Percentiles rank a stretch among this genome's conserved stretches.
Evolutionary conservation across 768 basidiomycete species (phyloP).

Genomic region (Tephrocybe sp.): DNA sequence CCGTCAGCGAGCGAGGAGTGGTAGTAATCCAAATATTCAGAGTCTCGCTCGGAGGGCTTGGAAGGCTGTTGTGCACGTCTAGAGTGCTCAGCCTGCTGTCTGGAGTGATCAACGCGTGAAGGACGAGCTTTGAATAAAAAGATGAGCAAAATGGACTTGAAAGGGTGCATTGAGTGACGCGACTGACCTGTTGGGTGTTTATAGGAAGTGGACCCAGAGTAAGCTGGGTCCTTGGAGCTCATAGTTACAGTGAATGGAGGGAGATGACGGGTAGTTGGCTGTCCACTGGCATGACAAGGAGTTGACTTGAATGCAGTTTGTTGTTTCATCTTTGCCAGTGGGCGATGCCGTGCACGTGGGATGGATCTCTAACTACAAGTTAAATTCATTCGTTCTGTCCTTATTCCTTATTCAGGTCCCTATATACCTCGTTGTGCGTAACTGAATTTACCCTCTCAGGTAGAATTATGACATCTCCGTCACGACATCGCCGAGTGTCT

Average conservation of each 20-base stretch:
- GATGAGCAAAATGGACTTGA: conserved; percentile 10
- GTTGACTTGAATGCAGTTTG: neutral
- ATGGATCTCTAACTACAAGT: neutral
- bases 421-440: too few relatives aligned
- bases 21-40: conserved; percentile 36
- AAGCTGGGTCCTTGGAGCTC: conserved; percentile 12
- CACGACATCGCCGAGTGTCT: too few relatives aligned
- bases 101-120: conserved; percentile 9
- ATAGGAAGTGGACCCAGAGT: conserved; percentile 13
- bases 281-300: conserved; percentile 10
- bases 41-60: conserved; percentile 13
- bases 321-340: conserved; percentile 16
- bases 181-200: conserved; percentile 9
- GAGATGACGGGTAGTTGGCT: neutral
- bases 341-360: conserved; percentile 8
- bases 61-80: conserved; percentile 7
- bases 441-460: too few relatives aligned
- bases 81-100: conserved; percentile 11
- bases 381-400: too few relatives aligned
- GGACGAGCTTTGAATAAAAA: conserved; percentile 8
- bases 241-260: conserved; percentile 8
- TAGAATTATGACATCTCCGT: too few relatives aligned
- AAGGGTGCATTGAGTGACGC: conserved; percentile 4
- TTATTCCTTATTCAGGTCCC: too few relatives aligned
- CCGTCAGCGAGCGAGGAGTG: conserved; percentile 48